Base-by-base conservation (phyloP, 1,284 basidiomycete genomes). In the Pseudozyma flocculosa region DNA sequence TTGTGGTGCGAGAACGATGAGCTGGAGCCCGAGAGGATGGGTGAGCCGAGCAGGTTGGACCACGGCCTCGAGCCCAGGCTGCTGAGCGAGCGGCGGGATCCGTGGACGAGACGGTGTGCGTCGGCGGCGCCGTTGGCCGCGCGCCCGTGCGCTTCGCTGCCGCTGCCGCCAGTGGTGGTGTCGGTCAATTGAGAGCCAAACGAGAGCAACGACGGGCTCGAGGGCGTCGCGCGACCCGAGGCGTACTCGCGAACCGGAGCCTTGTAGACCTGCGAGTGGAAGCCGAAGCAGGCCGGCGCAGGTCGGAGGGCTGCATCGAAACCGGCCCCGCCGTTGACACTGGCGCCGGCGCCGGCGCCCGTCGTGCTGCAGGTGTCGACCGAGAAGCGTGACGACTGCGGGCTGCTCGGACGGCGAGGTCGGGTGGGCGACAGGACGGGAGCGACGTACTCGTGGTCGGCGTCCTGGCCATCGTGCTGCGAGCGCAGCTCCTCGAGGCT, bases 41-140 rank as follows among this genome's bases (percentile, higher is more conserved):
- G 53, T 21, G 56, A 64, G 19, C 41, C 45, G 23, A 64, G 23
- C 2, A 64, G 41, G 45, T 45, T 53, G 14, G 61, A 52, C 61
- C 61, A 64, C 1, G 53, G 50, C 40, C 50, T 48, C 38, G 50
- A 40, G 3, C 57, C 54, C n/a, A 59, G 48, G 29, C 51, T 52
- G 50, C 47, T 63, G 43, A 63, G 54, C 32, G 61, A 63, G 8
- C 61, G 52, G 40, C 61, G 61, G 21, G 42, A 48, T n/a, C n/a
- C 30, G 45, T 62, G 54, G 37, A 11, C 26, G 26, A 29, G 26
- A 5, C 26, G 5, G 11, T 29, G 5, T 5, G 7, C 26, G 26
- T 29, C 26, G 26, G 26, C 26, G 26, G 5, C 11, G 26, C 26
- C 26, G 26, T 11, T 29, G 7, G 26, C 26, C 26, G 26, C 26